Evolutionary conservation across 495 filamentous ascomycete species (phyloP).

Genomic region (Xylaria venustula): DNA sequence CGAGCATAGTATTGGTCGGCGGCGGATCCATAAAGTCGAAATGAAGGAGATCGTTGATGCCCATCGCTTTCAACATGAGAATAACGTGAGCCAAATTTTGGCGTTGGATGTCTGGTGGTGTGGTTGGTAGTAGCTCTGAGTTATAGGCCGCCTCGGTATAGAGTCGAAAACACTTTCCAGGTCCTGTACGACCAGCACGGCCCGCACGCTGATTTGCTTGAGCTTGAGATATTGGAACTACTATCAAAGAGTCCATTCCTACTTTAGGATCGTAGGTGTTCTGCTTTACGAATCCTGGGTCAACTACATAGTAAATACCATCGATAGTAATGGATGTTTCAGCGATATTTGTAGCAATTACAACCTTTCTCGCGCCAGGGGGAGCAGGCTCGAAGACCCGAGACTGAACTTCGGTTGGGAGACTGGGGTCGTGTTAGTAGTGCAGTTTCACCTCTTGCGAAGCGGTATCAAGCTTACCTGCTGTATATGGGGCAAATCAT

Average conservation of each 20-base stretch:
- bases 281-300: constrained; percentile 97
- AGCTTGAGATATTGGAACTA: constrained; percentile 94
- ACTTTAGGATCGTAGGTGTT: constrained; percentile 96
- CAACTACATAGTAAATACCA: constrained; percentile 94
- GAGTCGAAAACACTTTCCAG: constrained; percentile 92
- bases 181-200: constrained; percentile 89
- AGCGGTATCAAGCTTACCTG: constrained; percentile 58
- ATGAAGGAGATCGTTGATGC: constrained; percentile 94
- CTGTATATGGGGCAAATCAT: constrained; percentile 89
- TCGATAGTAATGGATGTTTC: constrained; percentile 98
- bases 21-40: constrained; percentile 99
- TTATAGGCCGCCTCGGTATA: constrained; percentile 97
- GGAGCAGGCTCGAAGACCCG: constrained; percentile 92
- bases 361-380: constrained; percentile 84
- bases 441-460: constrained; percentile 40
- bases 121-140: constrained; percentile 94
- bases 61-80: constrained; percentile 99
- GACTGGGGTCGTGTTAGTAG: background rate
- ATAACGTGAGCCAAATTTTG: constrained; percentile 95
- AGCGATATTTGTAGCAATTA: constrained; percentile 98
- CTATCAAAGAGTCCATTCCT: constrained; percentile 93
- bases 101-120: constrained; percentile 94
- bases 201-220: constrained; percentile 95
- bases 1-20: constrained; percentile 96
- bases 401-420: constrained; percentile 80